A percentile compares a stretch with the other conserved stretches of the same genome.
These are phyloP conservation scores for Penicillium parvum DNA, from an alignment of 495 filamentous ascomycete genomes.

Conservation along the genomic window DNA sequence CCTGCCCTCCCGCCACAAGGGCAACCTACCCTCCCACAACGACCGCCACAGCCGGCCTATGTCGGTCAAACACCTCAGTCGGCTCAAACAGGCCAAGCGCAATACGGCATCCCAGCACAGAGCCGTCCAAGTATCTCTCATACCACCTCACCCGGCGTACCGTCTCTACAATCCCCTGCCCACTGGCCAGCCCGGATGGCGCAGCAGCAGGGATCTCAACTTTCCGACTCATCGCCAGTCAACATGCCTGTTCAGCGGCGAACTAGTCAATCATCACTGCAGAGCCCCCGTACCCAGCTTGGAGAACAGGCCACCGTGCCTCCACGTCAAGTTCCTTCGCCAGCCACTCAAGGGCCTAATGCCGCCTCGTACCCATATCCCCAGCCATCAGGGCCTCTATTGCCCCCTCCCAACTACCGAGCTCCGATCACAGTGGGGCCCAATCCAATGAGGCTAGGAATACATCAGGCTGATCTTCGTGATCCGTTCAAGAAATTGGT, in stretches of 20 bases:
- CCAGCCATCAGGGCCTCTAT: conserved; percentile 11
- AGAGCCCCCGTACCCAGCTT: neutral
- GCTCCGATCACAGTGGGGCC: conserved; percentile 37
- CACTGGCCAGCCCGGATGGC: no score
- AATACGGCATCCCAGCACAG: neutral
- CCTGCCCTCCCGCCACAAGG: no score
- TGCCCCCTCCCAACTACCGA: conserved; percentile 28
- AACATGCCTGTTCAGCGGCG: no score
- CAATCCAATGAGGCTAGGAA: conserved; percentile 41
- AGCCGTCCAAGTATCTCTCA: neutral
- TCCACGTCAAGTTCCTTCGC: neutral
- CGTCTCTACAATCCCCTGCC: no score
- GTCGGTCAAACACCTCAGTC: no score
- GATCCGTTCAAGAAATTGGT: conserved; percentile 47
- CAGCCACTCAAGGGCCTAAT: neutral
- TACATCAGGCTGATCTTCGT: conserved; percentile 55
- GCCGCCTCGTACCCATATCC: neutral
- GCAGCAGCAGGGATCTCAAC: no score
- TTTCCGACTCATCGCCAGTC: no score
- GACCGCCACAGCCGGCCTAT: no score
- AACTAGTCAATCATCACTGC: no score
- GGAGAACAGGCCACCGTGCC: neutral
- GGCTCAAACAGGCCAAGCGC: no score
- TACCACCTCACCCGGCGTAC: no score
- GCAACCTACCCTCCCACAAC: no score